These are phyloP conservation scores for Populus hybrid DNA, from an alignment of 441 rosid genomes.

Conservation along the genomic window DNA sequence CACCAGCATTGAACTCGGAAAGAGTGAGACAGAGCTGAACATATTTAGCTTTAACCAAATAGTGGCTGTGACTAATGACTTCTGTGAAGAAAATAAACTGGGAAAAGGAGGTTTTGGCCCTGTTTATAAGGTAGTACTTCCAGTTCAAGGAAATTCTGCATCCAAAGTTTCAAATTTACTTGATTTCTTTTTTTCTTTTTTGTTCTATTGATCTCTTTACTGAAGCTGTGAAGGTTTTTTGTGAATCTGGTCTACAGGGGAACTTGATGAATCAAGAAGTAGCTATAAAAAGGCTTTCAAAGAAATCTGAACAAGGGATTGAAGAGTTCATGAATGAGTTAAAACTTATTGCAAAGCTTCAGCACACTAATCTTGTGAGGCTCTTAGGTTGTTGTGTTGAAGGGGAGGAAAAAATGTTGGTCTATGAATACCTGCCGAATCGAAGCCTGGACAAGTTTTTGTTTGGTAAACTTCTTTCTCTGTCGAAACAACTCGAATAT, in stretches of 20 bases:
- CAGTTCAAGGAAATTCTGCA: neutral
- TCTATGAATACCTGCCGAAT: slow-evolving; percentile 8
- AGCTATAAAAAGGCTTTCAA: slow-evolving; percentile 9
- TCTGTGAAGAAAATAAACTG: neutral
- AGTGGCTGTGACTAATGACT: neutral
- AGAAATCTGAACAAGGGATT: slow-evolving; percentile 1
- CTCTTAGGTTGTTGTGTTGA: slow-evolving; percentile 9
- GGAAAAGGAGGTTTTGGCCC: neutral
- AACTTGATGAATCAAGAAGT: neutral
- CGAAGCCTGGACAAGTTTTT: slow-evolving; percentile 5
- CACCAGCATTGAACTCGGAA: neutral
- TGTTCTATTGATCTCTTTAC: neutral
- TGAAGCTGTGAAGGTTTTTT: neutral
- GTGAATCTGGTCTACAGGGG: neutral
- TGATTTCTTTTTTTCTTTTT: neutral
- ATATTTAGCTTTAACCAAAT: neutral
- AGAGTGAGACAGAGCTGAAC: neutral
- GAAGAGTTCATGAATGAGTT: slow-evolving; percentile 12
- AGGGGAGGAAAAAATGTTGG: slow-evolving; percentile 9
- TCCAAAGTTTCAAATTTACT: neutral
- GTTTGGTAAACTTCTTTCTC: neutral
- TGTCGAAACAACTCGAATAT: neutral
- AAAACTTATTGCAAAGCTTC: slow-evolving; percentile 10
- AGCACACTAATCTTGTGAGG: slow-evolving; percentile 13
- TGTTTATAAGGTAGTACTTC: neutral